These are phyloP conservation scores for Zygnema cylindricum DNA, from an alignment of 139 green algal genomes.

Conservation along the genomic window DNA sequence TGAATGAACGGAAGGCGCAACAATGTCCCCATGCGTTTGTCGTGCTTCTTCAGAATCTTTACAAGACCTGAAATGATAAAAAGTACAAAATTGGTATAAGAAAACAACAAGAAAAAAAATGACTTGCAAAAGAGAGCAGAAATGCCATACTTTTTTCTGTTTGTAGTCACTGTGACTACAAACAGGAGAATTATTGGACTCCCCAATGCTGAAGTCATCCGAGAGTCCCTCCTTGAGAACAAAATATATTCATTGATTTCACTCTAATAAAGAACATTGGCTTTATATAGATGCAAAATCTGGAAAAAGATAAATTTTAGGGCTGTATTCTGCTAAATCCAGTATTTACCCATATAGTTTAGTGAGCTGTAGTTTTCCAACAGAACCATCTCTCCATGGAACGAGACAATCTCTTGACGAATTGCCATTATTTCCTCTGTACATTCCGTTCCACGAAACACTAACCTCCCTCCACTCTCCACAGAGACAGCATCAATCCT, in stretches of 20 bases:
- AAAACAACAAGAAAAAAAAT: too few species aligned
- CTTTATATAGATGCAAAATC: too few species aligned
- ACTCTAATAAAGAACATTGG: too few species aligned
- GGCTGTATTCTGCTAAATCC: not conserved
- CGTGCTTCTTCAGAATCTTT: slow-evolving; percentile 70
- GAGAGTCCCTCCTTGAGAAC: too few species aligned
- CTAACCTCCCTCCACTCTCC: slow-evolving; percentile 1
- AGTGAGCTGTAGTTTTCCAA: slow-evolving; percentile 66
- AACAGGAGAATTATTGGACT: too few species aligned
- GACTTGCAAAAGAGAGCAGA: too few species aligned
- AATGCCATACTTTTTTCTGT: too few species aligned
- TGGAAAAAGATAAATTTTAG: too few species aligned
- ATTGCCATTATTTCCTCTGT: slow-evolving; percentile 43
- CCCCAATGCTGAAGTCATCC: too few species aligned
- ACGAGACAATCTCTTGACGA: slow-evolving; percentile 46
- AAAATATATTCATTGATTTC: too few species aligned
- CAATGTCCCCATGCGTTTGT: slow-evolving; percentile 63
- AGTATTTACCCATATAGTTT: slow-evolving; percentile 54
- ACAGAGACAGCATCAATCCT: slow-evolving; percentile 4
- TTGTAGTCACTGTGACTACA: too few species aligned
- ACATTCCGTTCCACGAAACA: slow-evolving; percentile 9
- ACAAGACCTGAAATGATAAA: slow-evolving; percentile 49
- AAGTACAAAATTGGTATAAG: too few species aligned
- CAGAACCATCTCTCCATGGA: slow-evolving; percentile 67
- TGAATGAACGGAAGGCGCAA: slow-evolving; percentile 48